A percentile compares a stretch with the other conserved stretches of the same genome.
These are phyloP conservation scores for Hypomontagnella monticulosa DNA, from an alignment of 495 filamentous ascomycete genomes.

Conservation along the genomic window DNA sequence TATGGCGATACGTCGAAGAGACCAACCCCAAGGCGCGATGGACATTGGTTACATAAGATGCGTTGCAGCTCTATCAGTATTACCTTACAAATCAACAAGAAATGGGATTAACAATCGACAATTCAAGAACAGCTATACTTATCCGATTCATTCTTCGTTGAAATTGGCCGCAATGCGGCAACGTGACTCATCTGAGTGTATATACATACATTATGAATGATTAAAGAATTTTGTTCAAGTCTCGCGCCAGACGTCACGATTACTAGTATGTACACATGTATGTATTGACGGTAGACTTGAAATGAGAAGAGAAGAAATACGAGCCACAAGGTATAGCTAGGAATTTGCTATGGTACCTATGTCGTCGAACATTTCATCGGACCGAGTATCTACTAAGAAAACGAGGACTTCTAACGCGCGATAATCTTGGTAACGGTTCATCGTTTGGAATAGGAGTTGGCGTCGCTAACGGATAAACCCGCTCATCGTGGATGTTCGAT, in stretches of 20 bases:
- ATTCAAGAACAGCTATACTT: not conserved
- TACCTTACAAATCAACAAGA: slow-evolving; percentile 35
- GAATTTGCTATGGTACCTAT: too few species aligned
- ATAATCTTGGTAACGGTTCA: slow-evolving; percentile 8
- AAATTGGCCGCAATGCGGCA: not conserved
- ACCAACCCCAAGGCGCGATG: slow-evolving; percentile 21
- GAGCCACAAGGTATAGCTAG: too few species aligned
- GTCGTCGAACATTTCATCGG: too few species aligned
- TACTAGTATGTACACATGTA: too few species aligned
- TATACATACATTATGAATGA: too few species aligned
- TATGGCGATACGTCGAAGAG: slow-evolving; percentile 34
- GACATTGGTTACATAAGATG: slow-evolving; percentile 1
- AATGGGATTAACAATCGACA: not conserved
- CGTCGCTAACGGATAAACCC: too few species aligned
- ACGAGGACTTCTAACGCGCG: not conserved
- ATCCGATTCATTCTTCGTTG: slow-evolving; percentile 1
- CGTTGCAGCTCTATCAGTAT: slow-evolving; percentile 19
- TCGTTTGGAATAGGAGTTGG: not conserved
- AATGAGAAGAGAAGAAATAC: too few species aligned
- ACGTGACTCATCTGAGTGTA: not conserved
- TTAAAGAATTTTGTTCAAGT: too few species aligned
- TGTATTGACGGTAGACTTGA: too few species aligned
- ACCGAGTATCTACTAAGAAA: not conserved
- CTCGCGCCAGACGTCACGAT: too few species aligned
- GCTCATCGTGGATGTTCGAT: too few species aligned